A percentile compares a stretch with the other conserved stretches of the same genome.
Evolutionary conservation across 371 early-diverging fungal species (phyloP).

Genomic region (Mortierella sp.): DNA sequence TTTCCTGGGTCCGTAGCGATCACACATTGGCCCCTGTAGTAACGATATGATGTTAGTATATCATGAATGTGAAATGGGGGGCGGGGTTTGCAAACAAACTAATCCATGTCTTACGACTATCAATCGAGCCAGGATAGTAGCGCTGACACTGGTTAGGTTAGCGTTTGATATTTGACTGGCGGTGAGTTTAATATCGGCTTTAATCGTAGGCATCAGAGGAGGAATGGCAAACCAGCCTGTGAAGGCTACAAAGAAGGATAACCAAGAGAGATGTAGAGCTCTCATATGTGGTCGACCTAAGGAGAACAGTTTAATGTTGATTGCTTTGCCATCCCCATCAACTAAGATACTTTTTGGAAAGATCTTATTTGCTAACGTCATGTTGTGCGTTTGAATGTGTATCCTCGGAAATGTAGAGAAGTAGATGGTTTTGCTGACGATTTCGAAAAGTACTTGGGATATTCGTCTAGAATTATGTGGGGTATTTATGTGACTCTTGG

Average conservation of each 20-base stretch:
- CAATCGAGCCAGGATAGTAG: conserved; percentile 57
- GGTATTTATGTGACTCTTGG: conserved; percentile 20
- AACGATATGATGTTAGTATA: background rate
- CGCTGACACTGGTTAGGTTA: conserved; percentile 57
- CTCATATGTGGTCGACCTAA: conserved; percentile 61
- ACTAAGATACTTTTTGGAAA: conserved; percentile 45
- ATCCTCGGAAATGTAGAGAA: background rate
- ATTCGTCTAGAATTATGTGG: conserved; percentile 2
- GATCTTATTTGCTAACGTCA: conserved; percentile 28
- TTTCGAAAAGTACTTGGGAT: conserved; percentile 1
- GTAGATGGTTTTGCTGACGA: conserved; percentile 5
- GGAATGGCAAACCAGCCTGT: conserved; percentile 73
- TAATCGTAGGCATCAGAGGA: conserved; percentile 62
- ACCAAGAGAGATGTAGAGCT: conserved; percentile 63
- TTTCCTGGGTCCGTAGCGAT: conserved; percentile 65
- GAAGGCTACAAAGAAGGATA: conserved; percentile 63
- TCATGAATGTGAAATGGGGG: background rate
- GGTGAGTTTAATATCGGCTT: conserved; percentile 53
- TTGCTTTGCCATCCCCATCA: conserved; percentile 55
- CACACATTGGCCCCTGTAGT: conserved; percentile 62
- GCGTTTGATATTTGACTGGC: conserved; percentile 49
- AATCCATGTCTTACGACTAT: conserved; percentile 20
- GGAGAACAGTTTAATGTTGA: conserved; percentile 52
- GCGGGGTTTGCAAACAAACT: background rate
- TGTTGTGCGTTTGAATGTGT: conserved; percentile 11